A percentile compares a stretch with the other conserved stretches of the same genome.
Conservation (phyloP, 2,329 filamentous ascomycete genomes). For the Alternaria dauci region DNA sequence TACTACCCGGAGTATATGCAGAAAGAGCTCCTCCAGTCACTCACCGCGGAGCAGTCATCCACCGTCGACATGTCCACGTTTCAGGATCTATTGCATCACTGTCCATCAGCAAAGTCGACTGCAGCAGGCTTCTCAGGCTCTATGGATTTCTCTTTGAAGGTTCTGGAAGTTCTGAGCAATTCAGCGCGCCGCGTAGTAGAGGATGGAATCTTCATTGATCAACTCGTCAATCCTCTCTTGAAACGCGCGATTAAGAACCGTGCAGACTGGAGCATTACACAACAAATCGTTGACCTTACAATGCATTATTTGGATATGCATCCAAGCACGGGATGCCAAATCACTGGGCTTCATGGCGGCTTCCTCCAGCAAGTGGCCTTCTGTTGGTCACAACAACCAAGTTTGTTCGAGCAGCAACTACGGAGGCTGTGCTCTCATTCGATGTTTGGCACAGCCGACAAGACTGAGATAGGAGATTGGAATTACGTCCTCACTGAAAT, state of each 20-base stretch:
- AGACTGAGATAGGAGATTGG: conserved; percentile 3
- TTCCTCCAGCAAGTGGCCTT: conserved; percentile 30
- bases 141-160: conserved; percentile 37
- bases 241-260: conserved; percentile 31
- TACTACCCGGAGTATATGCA: conserved; percentile 30
- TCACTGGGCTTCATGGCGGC: conserved; percentile 14
- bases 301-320: conserved; percentile 28
- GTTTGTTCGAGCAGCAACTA: conserved; percentile 30
- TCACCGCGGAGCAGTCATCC: conserved; percentile 8
- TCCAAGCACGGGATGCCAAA: conserved; percentile 11
- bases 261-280: conserved; percentile 18
- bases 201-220: conserved; percentile 18
- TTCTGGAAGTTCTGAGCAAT: conserved; percentile 23
- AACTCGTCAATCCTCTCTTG: conserved; percentile 33
- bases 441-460: background rate
- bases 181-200: conserved; percentile 8
- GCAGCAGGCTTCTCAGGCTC: conserved; percentile 32
- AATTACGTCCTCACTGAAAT: conserved; percentile 17
- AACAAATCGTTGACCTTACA: conserved; percentile 29
- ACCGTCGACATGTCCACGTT: conserved; percentile 10
- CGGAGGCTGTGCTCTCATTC: conserved; percentile 11
- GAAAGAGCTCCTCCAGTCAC: conserved; percentile 16
- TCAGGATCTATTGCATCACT: conserved; percentile 16
- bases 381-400: conserved; percentile 36
- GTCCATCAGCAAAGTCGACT: conserved; percentile 13